These are phyloP conservation scores for Vicia villosa DNA, from an alignment of 306 rosid genomes.

Conservation along the genomic window DNA sequence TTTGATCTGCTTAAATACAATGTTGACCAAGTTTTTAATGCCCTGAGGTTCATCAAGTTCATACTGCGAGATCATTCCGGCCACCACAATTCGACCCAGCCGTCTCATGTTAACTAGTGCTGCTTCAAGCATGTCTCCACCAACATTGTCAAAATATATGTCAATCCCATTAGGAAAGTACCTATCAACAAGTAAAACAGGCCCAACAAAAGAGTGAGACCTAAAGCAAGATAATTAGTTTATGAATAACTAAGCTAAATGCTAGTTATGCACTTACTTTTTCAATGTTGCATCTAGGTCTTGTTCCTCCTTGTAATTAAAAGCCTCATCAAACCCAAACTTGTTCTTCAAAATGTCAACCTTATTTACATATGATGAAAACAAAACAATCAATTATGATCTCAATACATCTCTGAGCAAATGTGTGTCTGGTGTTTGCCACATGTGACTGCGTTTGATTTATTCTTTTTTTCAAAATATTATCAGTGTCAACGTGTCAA, in stretches of 20 bases:
- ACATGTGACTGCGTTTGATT: too few relatives aligned
- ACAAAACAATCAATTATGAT: neutral
- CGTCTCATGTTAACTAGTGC: conserved; percentile 56
- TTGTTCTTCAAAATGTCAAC: conserved; percentile 44
- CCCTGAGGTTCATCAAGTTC: conserved; percentile 60
- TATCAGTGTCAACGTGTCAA: too few relatives aligned
- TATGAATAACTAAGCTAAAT: neutral
- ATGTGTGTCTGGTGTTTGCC: too few relatives aligned
- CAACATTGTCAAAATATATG: conserved; percentile 75
- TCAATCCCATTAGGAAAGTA: conserved; percentile 64
- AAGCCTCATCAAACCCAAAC: conserved; percentile 50
- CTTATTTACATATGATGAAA: conserved; percentile 25
- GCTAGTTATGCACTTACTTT: conserved; percentile 29
- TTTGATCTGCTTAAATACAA: conserved; percentile 44
- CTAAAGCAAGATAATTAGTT: neutral
- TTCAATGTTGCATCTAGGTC: conserved; percentile 45
- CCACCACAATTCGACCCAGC: conserved; percentile 50
- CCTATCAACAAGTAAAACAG: conserved; percentile 35
- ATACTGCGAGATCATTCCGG: conserved; percentile 68
- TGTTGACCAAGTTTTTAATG: conserved; percentile 42
- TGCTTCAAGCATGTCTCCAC: conserved; percentile 65
- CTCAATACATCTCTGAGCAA: too few relatives aligned
- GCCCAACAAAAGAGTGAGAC: too few relatives aligned
- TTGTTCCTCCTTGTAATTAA: conserved; percentile 49
- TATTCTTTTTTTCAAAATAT: too few relatives aligned